A percentile compares a stretch with the other conserved stretches of the same genome.
These are phyloP conservation scores for Termitomyces sp. DNA, from an alignment of 1,284 basidiomycete genomes.

Conservation along the genomic window DNA sequence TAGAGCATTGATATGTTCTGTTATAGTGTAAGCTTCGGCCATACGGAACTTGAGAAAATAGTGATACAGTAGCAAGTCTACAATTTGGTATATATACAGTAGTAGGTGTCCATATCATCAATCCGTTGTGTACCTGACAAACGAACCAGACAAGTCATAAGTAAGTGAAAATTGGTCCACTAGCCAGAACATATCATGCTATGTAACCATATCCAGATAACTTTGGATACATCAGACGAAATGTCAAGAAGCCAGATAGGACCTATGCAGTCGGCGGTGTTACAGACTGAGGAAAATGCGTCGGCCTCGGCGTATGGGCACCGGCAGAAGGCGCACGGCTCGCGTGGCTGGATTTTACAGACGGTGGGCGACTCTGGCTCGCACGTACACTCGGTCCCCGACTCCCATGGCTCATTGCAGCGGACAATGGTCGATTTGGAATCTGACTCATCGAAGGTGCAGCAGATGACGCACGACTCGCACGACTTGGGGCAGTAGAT, in stretches of 20 bases:
- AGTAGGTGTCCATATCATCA: not conserved
- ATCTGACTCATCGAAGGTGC: not conserved
- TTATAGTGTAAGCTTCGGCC: too few species aligned
- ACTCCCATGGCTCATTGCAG: not conserved
- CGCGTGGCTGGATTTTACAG: conserved; percentile 1
- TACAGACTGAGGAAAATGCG: conserved; percentile 5
- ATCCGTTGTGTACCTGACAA: not conserved
- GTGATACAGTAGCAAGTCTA: not conserved
- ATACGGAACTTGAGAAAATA: not conserved
- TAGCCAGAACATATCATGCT: not conserved
- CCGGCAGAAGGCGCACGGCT: not conserved
- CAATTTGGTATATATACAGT: not conserved
- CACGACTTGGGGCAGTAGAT: conserved; percentile 1
- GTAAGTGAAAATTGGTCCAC: not conserved
- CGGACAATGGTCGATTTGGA: not conserved
- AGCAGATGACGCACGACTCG: not conserved
- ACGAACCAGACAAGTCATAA: not conserved
- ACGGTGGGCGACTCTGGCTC: conserved; percentile 3
- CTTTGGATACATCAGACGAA: not conserved
- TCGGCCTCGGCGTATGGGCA: not conserved
- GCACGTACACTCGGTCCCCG: not conserved
- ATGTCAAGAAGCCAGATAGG: not conserved
- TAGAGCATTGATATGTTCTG: too few species aligned
- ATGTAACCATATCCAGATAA: not conserved
- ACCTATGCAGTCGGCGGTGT: not conserved